Base-by-base conservation (phyloP, 208 protist species). In the Porcisia hertigi region DNA sequence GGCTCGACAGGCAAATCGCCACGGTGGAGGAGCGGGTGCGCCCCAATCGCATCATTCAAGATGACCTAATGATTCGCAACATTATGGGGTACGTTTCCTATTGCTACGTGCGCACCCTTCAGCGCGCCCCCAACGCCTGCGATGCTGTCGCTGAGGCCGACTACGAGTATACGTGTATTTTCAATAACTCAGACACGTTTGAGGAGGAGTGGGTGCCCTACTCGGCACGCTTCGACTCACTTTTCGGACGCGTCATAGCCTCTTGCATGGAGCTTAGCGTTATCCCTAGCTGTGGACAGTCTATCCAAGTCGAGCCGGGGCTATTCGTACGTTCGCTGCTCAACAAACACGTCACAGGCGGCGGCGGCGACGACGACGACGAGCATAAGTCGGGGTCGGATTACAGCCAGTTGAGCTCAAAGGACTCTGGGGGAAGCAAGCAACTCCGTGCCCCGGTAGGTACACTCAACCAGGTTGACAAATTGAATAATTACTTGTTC, bases 301-400 rank as follows among this genome's bases (percentile, higher is more conserved):
- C 81, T 3, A 65, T 93, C n/a, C 90, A 97, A 82, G 87, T 97
- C 45, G 90, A 97, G 79, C 90, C 89, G 12, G 91, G 91, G 0
- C 85, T 97, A 18, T 93, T 88, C 30, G 74, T 97, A 54, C 53
- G 71, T 18, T 45, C 58, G 25, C 39, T 71, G 18, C 47, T 39
- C 18, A 60, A 41, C 54, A 58, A 69, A 52, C 49, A 75, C 43
- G 49, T 73, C 9, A 43, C 45, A 36, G 65, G 71, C 18, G 65
- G 55, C 23, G 25, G 8, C 23, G 54, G 20, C 1, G 43, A 11
- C 64, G 57, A 39, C 1, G 30, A 49, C 34, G 55, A 5, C 3
- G 43, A 49, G 4, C 25, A 34, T 20, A 8, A 39, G 53, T 5
- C n/a, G 53, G 4, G 36, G 30, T 59, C 69, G 3, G 69, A 62